Conservation (phyloP, 2,329 filamentous ascomycete genomes). For the Stachybotrys elegans region DNA sequence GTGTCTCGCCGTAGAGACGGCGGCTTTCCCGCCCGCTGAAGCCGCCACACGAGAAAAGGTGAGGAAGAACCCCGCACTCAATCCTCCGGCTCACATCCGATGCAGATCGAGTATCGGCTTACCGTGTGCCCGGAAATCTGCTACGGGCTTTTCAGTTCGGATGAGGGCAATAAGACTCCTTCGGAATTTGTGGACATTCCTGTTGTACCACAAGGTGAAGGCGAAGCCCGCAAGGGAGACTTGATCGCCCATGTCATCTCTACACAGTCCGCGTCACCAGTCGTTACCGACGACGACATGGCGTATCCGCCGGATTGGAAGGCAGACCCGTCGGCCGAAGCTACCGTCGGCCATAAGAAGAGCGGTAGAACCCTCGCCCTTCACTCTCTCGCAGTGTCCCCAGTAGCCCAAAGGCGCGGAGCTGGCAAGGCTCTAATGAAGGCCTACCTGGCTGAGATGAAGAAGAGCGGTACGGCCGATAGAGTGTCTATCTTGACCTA, state of each 20-base stretch:
- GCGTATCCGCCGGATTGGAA: conserved; percentile 19
- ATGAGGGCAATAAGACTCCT: no score
- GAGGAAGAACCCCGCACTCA: neutral
- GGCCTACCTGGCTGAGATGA: conserved; percentile 16
- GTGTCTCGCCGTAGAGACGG: conserved; percentile 17
- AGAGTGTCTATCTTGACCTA: conserved; percentile 24
- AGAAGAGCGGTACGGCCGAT: conserved; percentile 10
- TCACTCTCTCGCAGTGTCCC: conserved; percentile 21
- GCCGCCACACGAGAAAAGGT: conserved; percentile 23
- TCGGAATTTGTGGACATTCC: no score
- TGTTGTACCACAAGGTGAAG: no score
- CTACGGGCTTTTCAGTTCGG: conserved; percentile 18
- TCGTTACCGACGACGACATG: conserved; percentile 22
- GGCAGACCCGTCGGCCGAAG: conserved; percentile 5
- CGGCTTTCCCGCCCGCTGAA: conserved; percentile 21
- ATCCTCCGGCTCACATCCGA: neutral
- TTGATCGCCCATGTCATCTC: conserved; percentile 22
- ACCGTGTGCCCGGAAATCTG: conserved; percentile 20
- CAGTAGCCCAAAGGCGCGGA: conserved; percentile 16
- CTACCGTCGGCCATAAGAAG: conserved; percentile 15
- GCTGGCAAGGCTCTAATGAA: conserved; percentile 20
- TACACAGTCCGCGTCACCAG: conserved; percentile 14
- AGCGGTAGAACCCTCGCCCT: conserved; percentile 20
- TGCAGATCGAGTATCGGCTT: conserved; percentile 23
- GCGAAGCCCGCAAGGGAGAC: conserved; percentile 5